These are phyloP conservation scores for Xylariomycetidae sp. DNA, from an alignment of 2,329 filamentous ascomycete species.

Conservation along the genomic window DNA sequence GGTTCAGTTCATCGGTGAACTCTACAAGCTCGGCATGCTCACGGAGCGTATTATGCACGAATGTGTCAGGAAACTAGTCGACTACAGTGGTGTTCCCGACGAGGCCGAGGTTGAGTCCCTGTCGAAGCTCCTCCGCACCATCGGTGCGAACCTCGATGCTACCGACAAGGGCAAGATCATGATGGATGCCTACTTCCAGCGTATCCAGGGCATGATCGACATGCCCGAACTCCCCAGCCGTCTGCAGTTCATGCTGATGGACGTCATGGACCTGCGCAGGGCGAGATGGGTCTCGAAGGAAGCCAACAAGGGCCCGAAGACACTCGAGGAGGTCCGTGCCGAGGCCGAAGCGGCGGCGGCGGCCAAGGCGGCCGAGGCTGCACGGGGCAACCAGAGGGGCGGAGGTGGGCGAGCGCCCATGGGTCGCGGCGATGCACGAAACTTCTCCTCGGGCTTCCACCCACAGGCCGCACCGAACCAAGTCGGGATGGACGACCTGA, in stretches of 20 bases:
- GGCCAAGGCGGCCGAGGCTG: slow-evolving; percentile 72
- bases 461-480: slow-evolving; percentile 74
- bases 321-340: slow-evolving; percentile 83
- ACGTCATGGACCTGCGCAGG: slow-evolving; percentile 78
- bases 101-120: slow-evolving; percentile 96
- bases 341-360: slow-evolving; percentile 72
- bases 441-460: slow-evolving; percentile 64
- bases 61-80: slow-evolving; percentile 93
- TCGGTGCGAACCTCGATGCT: slow-evolving; percentile 78
- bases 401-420: slow-evolving; percentile 63
- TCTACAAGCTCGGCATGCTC: slow-evolving; percentile 98
- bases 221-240: slow-evolving; percentile 78
- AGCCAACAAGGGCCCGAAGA: slow-evolving; percentile 91
- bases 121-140: slow-evolving; percentile 85
- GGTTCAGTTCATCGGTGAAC: slow-evolving; percentile 97
- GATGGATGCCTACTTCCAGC: slow-evolving; percentile 91
- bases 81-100: slow-evolving; percentile 88
- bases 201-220: slow-evolving; percentile 77
- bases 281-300: slow-evolving; percentile 82
- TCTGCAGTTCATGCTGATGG: slow-evolving; percentile 94
- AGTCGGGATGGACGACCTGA: slow-evolving; percentile 85
- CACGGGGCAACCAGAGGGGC: slow-evolving; percentile 57
- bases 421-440: slow-evolving; percentile 82
- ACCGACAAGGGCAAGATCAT: slow-evolving; percentile 77
- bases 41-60: slow-evolving; percentile 99